phyloP scores from a whole-genome alignment of 1,284 basidiomycete species.

The Apiotrichum veenhuisii region DNA sequence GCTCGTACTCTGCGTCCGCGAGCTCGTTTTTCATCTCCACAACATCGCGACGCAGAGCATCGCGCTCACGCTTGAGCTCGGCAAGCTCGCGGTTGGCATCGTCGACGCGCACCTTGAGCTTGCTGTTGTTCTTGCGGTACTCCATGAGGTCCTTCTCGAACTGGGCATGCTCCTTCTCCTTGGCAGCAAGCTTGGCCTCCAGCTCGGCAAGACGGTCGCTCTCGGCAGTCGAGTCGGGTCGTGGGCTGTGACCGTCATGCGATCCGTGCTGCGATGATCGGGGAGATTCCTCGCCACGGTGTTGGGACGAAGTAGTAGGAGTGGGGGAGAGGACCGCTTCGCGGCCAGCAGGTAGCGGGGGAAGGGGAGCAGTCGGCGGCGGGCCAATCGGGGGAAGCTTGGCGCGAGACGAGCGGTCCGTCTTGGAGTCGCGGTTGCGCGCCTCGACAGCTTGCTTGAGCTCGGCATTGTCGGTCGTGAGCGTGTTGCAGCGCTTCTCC shows the following conservation, averaged over 20 bases:
- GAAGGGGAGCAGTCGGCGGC: conserved; percentile 41
- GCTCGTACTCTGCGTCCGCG: conserved; percentile 31
- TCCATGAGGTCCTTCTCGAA: conserved; percentile 25
- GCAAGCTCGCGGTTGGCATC: conserved; percentile 24
- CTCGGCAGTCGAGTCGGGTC: conserved; percentile 15
- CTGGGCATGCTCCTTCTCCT: conserved; percentile 20
- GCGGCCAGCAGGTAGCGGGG: conserved; percentile 33
- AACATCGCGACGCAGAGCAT: conserved; percentile 20
- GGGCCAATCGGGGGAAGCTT: conserved; percentile 41
- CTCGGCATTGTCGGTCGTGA: conserved; percentile 15
- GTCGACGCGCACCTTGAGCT: conserved; percentile 37
- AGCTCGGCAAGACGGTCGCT: conserved; percentile 12
- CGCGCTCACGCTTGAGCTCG: conserved; percentile 36
- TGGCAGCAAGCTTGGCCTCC: conserved; percentile 12
- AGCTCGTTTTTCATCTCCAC: conserved; percentile 26
- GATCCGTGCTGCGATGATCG: conserved; percentile 13
- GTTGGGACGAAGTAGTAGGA: conserved; percentile 14
- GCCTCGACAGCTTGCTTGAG: conserved; percentile 19
- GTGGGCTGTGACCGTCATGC: conserved; percentile 14
- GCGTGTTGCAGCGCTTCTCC: conserved; percentile 16
- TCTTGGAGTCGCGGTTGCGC: conserved; percentile 28
- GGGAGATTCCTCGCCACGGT: conserved; percentile 15
- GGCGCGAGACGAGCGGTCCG: conserved; percentile 15
- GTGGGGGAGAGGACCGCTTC: conserved; percentile 20
- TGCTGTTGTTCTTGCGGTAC: conserved; percentile 30